Conservation (phyloP, 192 early-diverging fungal genomes). For the Allomyces macrogynus region DNA sequence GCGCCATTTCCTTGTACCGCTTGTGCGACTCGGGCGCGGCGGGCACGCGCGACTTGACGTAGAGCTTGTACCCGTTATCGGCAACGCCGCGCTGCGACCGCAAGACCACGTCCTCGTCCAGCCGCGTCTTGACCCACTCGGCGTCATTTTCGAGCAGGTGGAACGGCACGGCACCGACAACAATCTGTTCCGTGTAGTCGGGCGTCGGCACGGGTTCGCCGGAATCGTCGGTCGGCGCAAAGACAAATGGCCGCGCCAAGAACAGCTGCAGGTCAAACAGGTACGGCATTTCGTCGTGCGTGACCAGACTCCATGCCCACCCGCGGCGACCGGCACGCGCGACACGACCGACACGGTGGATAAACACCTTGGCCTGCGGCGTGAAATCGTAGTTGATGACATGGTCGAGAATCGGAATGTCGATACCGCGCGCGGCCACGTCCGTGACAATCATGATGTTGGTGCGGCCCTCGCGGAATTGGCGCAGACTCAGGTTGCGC, state of each 20-base stretch:
- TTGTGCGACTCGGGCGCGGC: slow-evolving; percentile 73
- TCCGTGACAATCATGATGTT: slow-evolving; percentile 86
- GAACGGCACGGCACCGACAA: slow-evolving; percentile 55
- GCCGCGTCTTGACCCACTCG: slow-evolving; percentile 46
- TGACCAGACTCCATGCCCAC: slow-evolving; percentile 75
- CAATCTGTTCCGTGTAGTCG: slow-evolving; percentile 58
- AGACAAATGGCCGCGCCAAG: slow-evolving; percentile 42
- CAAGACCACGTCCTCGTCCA: slow-evolving; percentile 39
- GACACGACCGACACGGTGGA: slow-evolving; percentile 90
- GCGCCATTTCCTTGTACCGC: slow-evolving; percentile 64
- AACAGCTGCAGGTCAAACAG: slow-evolving; percentile 87
- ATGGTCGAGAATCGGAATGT: slow-evolving; percentile 90
- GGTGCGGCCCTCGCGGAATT: slow-evolving; percentile 57
- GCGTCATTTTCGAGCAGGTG: slow-evolving; percentile 43
- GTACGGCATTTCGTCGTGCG: slow-evolving; percentile 68
- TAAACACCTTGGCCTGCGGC: slow-evolving; percentile 76
- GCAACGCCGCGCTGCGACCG: slow-evolving; percentile 41
- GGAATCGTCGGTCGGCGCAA: slow-evolving; percentile 11
- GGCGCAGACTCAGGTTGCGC: slow-evolving; percentile 63
- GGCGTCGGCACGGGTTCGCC: slow-evolving; percentile 12
- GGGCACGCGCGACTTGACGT: slow-evolving; percentile 52
- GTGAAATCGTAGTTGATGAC: slow-evolving; percentile 97
- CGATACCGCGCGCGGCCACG: slow-evolving; percentile 97
- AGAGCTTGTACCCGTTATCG: slow-evolving; percentile 71
- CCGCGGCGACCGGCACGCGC: slow-evolving; percentile 86